phyloP scores from a whole-genome alignment of 2,329 filamentous ascomycete species.

The Graphium sp. region DNA sequence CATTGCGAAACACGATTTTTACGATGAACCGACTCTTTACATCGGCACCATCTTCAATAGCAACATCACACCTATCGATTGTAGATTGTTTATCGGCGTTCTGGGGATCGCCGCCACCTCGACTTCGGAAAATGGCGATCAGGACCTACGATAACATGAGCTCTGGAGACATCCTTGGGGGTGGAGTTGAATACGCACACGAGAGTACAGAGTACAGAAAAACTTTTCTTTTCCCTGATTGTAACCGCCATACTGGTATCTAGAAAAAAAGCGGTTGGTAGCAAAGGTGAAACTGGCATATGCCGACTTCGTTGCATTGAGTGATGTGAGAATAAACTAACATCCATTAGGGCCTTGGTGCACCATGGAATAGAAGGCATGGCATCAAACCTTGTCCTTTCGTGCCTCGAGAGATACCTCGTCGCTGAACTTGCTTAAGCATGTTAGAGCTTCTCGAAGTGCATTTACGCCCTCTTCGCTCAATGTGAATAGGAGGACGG shows the following conservation, averaged over 20 bases:
- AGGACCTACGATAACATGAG: constrained; percentile 28
- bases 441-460: constrained; percentile 57
- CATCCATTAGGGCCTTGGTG: no score
- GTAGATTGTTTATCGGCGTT: constrained; percentile 48
- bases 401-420: constrained; percentile 59
- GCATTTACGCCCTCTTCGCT: constrained; percentile 55
- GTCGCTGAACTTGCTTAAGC: constrained; percentile 66
- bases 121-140: constrained; percentile 57
- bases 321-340: constrained; percentile 55
- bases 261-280: constrained; percentile 52
- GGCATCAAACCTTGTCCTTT: constrained; percentile 47
- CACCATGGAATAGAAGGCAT: no score
- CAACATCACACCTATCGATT: constrained; percentile 60
- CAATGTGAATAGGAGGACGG: constrained; percentile 55
- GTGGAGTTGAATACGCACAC: neutral
- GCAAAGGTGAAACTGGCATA: constrained; percentile 59
- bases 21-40: constrained; percentile 59
- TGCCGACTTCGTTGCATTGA: constrained; percentile 68
- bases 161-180: neutral
- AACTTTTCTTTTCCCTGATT: constrained; percentile 40
- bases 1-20: constrained; percentile 58
- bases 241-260: constrained; percentile 47
- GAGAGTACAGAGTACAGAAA: constrained; percentile 52
- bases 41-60: constrained; percentile 53
- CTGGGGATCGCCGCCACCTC: constrained; percentile 39